Conservation (phyloP, 768 basidiomycete genomes). For the Postia placenta region DNA sequence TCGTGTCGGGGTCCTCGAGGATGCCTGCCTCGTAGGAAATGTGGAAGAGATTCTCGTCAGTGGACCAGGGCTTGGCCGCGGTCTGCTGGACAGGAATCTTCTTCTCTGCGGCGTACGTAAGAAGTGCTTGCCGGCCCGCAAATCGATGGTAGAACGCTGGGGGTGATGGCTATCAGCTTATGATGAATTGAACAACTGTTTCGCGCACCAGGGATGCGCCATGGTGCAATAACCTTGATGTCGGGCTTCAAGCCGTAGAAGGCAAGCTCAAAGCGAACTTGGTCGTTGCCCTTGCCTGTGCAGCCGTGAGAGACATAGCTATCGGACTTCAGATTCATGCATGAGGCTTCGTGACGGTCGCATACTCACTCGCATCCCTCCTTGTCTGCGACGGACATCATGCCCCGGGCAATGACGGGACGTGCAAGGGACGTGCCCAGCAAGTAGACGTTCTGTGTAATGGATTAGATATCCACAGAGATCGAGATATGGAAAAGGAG, state of each 20-base stretch:
- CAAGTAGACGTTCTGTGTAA: constrained; percentile 86
- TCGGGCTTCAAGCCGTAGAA: constrained; percentile 98
- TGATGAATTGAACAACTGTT: background rate
- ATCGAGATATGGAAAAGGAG: background rate
- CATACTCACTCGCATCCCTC: constrained; percentile 90
- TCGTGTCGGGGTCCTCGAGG: constrained; percentile 92
- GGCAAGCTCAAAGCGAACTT: constrained; percentile 97
- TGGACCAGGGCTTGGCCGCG: constrained; percentile 96
- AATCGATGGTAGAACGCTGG: constrained; percentile 96
- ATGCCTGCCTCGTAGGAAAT: constrained; percentile 99
- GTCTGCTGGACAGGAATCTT: constrained; percentile 94
- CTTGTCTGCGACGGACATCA: constrained; percentile 87
- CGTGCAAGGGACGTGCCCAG: constrained; percentile 97
- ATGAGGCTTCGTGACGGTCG: background rate
- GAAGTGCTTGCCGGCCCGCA: constrained; percentile 89
- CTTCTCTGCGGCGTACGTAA: constrained; percentile 83
- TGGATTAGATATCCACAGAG: background rate
- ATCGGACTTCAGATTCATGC: background rate
- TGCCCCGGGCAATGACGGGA: constrained; percentile 97
- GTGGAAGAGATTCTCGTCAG: constrained; percentile 99
- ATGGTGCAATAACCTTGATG: constrained; percentile 98
- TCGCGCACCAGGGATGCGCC: constrained; percentile 83
- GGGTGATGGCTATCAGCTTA: too few species aligned
- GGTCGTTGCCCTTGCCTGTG: constrained; percentile 99
- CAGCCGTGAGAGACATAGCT: constrained; percentile 98